Evolutionary conservation across 2,329 filamentous ascomycete genomes (phyloP), one percentile per base, ranked within the genome.

Genomic region (Fusarium circinatum): DNA sequence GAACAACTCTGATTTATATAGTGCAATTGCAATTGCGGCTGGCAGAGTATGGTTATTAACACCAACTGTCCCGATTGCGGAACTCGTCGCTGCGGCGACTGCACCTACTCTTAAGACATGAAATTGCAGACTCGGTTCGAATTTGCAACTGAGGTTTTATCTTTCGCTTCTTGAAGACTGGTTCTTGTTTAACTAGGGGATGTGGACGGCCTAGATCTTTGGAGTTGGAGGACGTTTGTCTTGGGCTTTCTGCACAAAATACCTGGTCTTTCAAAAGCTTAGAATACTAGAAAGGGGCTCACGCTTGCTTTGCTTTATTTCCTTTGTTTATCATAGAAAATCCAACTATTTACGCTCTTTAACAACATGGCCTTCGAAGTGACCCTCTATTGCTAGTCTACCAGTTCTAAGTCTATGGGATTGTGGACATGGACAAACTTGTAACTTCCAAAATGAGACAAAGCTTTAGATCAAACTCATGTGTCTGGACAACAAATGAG

Each of bases 71-170:
- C 62, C 7, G 8, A 6, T 2, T 74, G 71, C 17, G 5, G 24
- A 1, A 18, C 30, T 13, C 26, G 14, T 24, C 79, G 78, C 5
- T 80, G 79, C 49, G 0, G 1, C 1, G 5, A 56, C 36, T 80
- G 79, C 57, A n/a, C 8, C 36, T 80, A 78, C 61, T 61, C 20
- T 42, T 55, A 63, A 41, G 36, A 8, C 7, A 6, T 11, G 4
- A 17, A 5, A 20, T 5, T 2, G 1, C 5, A 11, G 20, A 9
- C 12, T 18, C 22, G 8, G 17, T 12, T 12, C 10, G 20, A 13
- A 13, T 4, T 38, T 18, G 18, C 14, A 5, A 18, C 18, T 11
- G 24, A 8, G 18, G 11, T 24, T 4, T 8, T 18, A n/a, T 49
- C n/a, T 52, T 52, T 52, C 48, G n/a, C 48, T 51, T 51, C 48